phyloP scores from a whole-genome alignment of 441 rosid genomes.

The Erodium chrysanthum region DNA sequence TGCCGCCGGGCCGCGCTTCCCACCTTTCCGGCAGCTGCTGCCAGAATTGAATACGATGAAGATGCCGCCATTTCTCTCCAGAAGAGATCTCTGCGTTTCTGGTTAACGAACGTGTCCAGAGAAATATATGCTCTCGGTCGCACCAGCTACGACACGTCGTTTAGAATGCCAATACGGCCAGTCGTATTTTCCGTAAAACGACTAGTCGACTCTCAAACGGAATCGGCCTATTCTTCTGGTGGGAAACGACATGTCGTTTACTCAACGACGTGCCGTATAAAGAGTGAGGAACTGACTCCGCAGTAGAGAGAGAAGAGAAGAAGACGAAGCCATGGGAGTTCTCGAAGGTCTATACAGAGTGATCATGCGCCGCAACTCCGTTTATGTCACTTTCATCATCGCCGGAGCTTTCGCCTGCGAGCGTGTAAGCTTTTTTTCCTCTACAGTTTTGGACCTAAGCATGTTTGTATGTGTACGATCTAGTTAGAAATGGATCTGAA shows the following conservation, averaged over 20 bases:
- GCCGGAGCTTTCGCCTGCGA: conserved; percentile 94
- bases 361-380: conserved; percentile 90
- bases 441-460: no score
- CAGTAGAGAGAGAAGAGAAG: not conserved
- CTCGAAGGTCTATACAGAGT: conserved; percentile 65
- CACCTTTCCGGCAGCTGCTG: conserved; percentile 17
- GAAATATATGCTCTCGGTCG: not conserved
- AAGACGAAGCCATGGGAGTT: conserved; percentile 50
- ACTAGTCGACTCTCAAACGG: not conserved
- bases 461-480: not conserved
- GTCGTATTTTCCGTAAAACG: not conserved
- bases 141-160: not conserved
- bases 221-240: not conserved
- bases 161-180: not conserved
- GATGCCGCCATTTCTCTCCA: not conserved
- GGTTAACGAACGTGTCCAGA: not conserved
- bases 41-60: conserved; percentile 2
- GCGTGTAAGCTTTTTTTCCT: conserved; percentile 36
- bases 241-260: not conserved
- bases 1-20: conserved; percentile 23
- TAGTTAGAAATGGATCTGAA: not conserved
- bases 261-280: not conserved
- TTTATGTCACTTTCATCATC: conserved; percentile 86
- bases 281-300: not conserved
- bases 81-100: not conserved